Conservation (phyloP, 495 filamentous ascomycete species). For the Tuber brumale region DNA sequence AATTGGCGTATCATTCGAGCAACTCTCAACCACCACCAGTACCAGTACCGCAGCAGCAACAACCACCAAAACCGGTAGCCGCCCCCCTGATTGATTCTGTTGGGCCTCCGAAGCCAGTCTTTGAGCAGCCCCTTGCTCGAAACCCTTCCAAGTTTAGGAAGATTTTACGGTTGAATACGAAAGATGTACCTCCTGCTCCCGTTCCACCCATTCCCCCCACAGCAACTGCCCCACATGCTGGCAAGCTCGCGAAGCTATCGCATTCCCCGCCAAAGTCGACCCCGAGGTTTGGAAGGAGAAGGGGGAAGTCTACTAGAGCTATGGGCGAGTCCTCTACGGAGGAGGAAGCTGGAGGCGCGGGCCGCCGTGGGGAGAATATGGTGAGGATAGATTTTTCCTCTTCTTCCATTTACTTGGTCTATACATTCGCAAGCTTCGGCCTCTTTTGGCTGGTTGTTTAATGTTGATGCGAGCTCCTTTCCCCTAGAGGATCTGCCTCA, state of each 20-base stretch:
- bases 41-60: conserved; percentile 6
- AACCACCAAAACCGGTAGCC: neutral
- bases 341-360: neutral
- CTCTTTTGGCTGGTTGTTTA: neutral
- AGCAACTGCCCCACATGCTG: conserved; percentile 8
- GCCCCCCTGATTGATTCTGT: conserved; percentile 1
- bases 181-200: conserved; percentile 14
- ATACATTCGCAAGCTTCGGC: neutral
- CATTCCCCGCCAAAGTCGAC: conserved; percentile 12
- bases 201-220: conserved; percentile 12
- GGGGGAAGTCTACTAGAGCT: conserved; percentile 5
- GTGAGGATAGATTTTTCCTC: neutral
- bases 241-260: conserved; percentile 13
- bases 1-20: conserved; percentile 9
- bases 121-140: conserved; percentile 27
- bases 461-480: neutral
- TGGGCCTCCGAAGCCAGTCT: conserved; percentile 13
- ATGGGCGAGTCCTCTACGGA: conserved; percentile 14
- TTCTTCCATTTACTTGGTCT: neutral
- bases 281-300: conserved; percentile 18
- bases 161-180: conserved; percentile 39
- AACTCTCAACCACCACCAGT: conserved; percentile 15
- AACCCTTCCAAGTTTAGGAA: conserved; percentile 36
- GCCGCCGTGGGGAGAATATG: neutral
- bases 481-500: neutral